phyloP scores from a whole-genome alignment of 768 basidiomycete species.

The Pulveroboletus sp. region DNA sequence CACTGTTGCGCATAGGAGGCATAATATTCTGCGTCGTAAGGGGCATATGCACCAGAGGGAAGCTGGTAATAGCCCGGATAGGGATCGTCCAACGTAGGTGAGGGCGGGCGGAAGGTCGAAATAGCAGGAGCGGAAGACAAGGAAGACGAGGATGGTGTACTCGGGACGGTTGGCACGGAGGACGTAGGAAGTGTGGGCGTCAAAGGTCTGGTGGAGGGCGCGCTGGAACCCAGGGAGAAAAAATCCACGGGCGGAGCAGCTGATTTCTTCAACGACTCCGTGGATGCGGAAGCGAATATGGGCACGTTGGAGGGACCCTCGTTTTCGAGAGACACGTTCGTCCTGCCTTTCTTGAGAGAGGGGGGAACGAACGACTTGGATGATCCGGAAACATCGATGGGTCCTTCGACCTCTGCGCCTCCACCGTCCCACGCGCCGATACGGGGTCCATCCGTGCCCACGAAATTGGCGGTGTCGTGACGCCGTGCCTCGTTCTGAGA shows the following conservation, averaged over 20 bases:
- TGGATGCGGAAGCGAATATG: slow-evolving; percentile 5
- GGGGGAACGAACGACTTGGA: slow-evolving; percentile 54
- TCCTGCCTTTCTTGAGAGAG: slow-evolving; percentile 53
- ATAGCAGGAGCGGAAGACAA: slow-evolving; percentile 66
- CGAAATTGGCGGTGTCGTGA: slow-evolving; percentile 14
- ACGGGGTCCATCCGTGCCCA: slow-evolving; percentile 20
- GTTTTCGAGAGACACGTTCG: slow-evolving; percentile 54
- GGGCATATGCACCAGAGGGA: slow-evolving; percentile 76
- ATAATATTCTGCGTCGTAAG: slow-evolving; percentile 68
- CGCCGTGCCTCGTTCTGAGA: slow-evolving; percentile 12
- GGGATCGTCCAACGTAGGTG: slow-evolving; percentile 67
- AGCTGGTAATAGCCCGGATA: slow-evolving; percentile 87
- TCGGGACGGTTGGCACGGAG: slow-evolving; percentile 3
- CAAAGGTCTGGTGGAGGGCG: slow-evolving; percentile 1
- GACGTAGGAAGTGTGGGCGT: slow-evolving; percentile 1
- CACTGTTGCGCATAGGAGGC: slow-evolving; percentile 64
- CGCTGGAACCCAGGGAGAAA: slow-evolving; percentile 55
- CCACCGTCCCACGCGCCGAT: slow-evolving; percentile 16
- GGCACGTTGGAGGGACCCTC: slow-evolving; percentile 11
- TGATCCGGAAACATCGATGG: neutral
- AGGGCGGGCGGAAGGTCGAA: slow-evolving; percentile 64
- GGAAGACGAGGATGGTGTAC: slow-evolving; percentile 51
- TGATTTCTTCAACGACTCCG: slow-evolving; percentile 4
- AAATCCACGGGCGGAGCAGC: slow-evolving; percentile 50
- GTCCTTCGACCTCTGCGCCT: neutral